Conservation (phyloP, 2,329 filamentous ascomycete genomes). For the Phyllosticta citribraziliensis region DNA sequence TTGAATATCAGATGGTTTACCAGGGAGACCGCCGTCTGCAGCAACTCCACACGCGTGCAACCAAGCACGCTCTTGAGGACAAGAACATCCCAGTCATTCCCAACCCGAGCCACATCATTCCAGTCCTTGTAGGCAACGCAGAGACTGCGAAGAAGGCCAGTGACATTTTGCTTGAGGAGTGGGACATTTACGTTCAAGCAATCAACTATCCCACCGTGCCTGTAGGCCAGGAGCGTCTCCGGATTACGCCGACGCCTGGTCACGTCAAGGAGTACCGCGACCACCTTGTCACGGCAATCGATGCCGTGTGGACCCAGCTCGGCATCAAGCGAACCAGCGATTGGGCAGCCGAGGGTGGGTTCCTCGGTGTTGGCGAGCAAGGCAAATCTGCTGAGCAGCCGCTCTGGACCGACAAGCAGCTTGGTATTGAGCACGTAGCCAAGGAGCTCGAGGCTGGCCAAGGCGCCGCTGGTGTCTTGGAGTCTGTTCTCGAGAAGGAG, state of each 20-base stretch:
- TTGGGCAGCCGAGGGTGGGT: slow-evolving; percentile 85
- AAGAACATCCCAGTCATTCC: slow-evolving; percentile 92
- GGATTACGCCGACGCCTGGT: slow-evolving; percentile 91
- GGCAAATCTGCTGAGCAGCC: slow-evolving; percentile 51
- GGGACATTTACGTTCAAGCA: slow-evolving; percentile 93
- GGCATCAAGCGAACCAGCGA: slow-evolving; percentile 86
- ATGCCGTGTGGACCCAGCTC: slow-evolving; percentile 80
- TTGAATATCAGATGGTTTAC: slow-evolving; percentile 85
- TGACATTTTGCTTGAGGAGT: slow-evolving; percentile 80
- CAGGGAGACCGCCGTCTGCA: slow-evolving; percentile 82
- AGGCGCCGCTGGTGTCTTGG: slow-evolving; percentile 36
- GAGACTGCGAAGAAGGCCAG: slow-evolving; percentile 86
- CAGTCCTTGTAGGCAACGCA: slow-evolving; percentile 86
- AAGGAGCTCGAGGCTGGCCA: slow-evolving; percentile 44
- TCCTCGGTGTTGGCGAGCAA: slow-evolving; percentile 82
- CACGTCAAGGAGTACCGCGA: slow-evolving; percentile 79
- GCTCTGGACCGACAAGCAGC: slow-evolving; percentile 88
- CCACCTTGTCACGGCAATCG: slow-evolving; percentile 72
- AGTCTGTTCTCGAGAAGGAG: slow-evolving; percentile 39
- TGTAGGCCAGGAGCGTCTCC: slow-evolving; percentile 91
- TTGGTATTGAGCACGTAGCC: slow-evolving; percentile 53
- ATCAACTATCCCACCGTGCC: slow-evolving; percentile 99
- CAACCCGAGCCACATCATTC: slow-evolving; percentile 94
- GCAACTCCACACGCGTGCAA: slow-evolving; percentile 89
- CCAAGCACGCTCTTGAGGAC: slow-evolving; percentile 71